Percentiles rank a stretch among this genome's conserved stretches.
Evolutionary conservation across 352 stramenopile genomes (phyloP).

Genomic region (Globisporangium emineosum): DNA sequence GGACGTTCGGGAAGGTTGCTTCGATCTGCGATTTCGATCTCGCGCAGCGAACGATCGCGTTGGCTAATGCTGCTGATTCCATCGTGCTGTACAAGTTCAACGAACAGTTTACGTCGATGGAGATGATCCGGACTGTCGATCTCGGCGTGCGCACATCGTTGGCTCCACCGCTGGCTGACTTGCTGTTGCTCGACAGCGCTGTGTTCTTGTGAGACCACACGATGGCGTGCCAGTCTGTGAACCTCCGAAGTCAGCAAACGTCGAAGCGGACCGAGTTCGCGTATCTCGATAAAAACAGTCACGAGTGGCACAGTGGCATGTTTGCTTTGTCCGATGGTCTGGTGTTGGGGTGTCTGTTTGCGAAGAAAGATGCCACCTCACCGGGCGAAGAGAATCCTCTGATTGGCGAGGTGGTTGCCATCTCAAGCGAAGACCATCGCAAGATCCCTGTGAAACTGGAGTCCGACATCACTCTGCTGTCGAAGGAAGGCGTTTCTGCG

Average conservation of each 20-base stretch:
- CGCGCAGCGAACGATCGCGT: background rate
- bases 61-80: background rate
- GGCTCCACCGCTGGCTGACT: background rate
- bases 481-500: constrained; percentile 8
- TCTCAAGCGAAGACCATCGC: constrained; percentile 32
- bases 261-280: constrained; percentile 23
- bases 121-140: constrained; percentile 11
- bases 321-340: constrained; percentile 28
- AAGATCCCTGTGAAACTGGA: constrained; percentile 23
- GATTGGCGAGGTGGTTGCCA: constrained; percentile 1
- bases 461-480: constrained; percentile 9
- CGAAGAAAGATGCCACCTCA: constrained; percentile 1
- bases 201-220: constrained; percentile 30
- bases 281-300: background rate
- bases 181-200: constrained; percentile 11
- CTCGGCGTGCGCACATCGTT: constrained; percentile 17
- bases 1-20: constrained; percentile 2
- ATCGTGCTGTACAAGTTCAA: constrained; percentile 18
- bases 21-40: background rate
- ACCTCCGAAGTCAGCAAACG: constrained; percentile 37
- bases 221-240: constrained; percentile 37
- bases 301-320: constrained; percentile 11
- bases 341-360: constrained; percentile 18
- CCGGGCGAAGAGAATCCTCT: background rate
- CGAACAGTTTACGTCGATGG: constrained; percentile 13